These are phyloP conservation scores for Iris macrosiphon DNA, from an alignment of 106 monocot species.

Conservation along the genomic window DNA sequence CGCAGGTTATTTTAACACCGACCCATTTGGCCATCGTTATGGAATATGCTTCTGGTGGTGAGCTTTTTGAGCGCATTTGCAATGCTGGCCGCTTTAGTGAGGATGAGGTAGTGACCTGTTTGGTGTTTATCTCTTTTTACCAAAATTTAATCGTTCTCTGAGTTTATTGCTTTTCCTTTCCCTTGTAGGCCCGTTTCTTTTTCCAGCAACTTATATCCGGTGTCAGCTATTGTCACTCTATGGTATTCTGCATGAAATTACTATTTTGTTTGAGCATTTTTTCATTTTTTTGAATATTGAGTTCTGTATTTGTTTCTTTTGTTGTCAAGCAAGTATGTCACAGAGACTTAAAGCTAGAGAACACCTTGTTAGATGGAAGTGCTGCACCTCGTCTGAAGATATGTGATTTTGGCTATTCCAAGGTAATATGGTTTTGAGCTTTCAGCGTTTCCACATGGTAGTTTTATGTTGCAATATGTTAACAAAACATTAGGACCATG, in stretches of 20 bases:
- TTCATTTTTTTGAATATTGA: neutral
- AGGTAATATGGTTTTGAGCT: no score
- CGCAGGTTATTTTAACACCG: constrained; percentile 89
- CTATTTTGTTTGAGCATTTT: neutral
- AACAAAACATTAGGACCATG: no score
- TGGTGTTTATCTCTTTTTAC: neutral
- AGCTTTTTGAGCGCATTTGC: constrained; percentile 94
- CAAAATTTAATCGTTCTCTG: neutral
- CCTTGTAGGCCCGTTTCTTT: constrained; percentile 78
- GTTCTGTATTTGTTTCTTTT: constrained; percentile 5
- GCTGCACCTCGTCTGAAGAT: constrained; percentile 88
- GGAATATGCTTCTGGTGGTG: constrained; percentile 98
- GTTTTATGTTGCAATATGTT: no score
- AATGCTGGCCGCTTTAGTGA: constrained; percentile 87
- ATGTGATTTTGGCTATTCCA: constrained; percentile 99
- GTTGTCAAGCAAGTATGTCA: constrained; percentile 96
- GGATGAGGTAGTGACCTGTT: constrained; percentile 41
- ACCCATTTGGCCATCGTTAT: constrained; percentile 98
- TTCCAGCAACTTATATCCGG: constrained; percentile 98
- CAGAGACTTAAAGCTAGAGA: constrained; percentile 93
- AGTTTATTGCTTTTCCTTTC: constrained; percentile 2
- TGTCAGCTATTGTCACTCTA: constrained; percentile 94
- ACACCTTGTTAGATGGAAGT: constrained; percentile 94
- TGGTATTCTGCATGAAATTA: constrained; percentile 41
- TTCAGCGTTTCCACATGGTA: no score